Percentiles rank a stretch among this genome's conserved stretches.
phyloP scores from a whole-genome alignment of 2,329 filamentous ascomycete genomes.

The Hypoxylon rubiginosum region DNA sequence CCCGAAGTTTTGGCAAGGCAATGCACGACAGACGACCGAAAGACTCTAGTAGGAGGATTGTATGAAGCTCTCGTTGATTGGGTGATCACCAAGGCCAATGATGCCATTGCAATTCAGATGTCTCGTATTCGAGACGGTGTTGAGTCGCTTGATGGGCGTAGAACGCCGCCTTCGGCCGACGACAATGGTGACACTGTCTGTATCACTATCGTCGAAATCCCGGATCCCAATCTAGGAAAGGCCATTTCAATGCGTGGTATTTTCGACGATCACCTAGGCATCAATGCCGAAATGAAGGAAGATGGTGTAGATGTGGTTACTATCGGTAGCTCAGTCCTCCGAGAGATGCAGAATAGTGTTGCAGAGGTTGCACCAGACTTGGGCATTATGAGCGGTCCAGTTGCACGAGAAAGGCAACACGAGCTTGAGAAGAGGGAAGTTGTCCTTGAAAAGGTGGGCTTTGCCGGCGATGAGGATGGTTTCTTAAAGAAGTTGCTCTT shows the following conservation, averaged over 20 bases:
- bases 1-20: slow-evolving; percentile 84
- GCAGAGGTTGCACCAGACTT: slow-evolving; percentile 82
- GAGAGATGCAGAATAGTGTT: slow-evolving; percentile 89
- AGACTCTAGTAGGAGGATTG: slow-evolving; percentile 84
- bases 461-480: slow-evolving; percentile 83
- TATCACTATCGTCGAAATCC: slow-evolving; percentile 89
- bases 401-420: slow-evolving; percentile 79
- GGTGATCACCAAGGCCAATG: slow-evolving; percentile 91
- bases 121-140: slow-evolving; percentile 73
- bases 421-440: slow-evolving; percentile 85
- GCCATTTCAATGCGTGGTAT: slow-evolving; percentile 90
- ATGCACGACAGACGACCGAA: slow-evolving; percentile 86
- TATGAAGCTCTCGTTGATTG: slow-evolving; percentile 97
- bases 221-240: slow-evolving; percentile 83
- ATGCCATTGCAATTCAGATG: slow-evolving; percentile 83
- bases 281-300: slow-evolving; percentile 97
- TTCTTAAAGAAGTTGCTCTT: slow-evolving; percentile 88
- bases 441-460: slow-evolving; percentile 86
- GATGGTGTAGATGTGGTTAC: slow-evolving; percentile 85
- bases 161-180: slow-evolving; percentile 76
- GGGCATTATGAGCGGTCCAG: slow-evolving; percentile 77
- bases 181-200: slow-evolving; percentile 87
- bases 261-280: slow-evolving; percentile 92
- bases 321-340: slow-evolving; percentile 83
- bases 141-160: slow-evolving; percentile 74